These are phyloP conservation scores for Leishmania guyanensis DNA, from an alignment of 208 protist genomes.

Conservation along the genomic window DNA sequence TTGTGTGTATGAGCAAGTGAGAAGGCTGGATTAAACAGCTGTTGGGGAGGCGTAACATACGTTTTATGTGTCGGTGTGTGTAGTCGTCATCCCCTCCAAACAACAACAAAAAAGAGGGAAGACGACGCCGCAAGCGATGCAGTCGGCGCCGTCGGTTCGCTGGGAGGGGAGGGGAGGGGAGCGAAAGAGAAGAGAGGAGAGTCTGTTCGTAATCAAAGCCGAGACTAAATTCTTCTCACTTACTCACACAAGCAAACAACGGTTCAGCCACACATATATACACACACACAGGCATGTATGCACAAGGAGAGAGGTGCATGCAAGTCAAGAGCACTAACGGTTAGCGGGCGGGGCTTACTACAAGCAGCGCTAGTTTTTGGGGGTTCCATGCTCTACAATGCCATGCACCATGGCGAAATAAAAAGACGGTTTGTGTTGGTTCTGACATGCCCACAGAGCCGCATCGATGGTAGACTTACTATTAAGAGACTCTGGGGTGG, in stretches of 20 bases:
- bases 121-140: not conserved
- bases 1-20: not conserved
- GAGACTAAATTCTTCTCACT: not conserved
- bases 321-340: not conserved
- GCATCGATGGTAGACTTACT: not conserved
- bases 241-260: not conserved
- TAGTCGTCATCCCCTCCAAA: not conserved
- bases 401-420: not conserved
- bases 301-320: not conserved
- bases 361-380: not conserved
- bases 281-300: not conserved
- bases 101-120: not conserved
- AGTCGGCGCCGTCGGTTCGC: not conserved
- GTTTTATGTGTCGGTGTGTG: not conserved
- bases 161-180: not conserved
- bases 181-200: not conserved
- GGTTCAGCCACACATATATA: not conserved
- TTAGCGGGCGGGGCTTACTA: not conserved
- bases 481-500: not conserved
- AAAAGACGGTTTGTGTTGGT: not conserved
- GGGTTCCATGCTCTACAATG: not conserved
- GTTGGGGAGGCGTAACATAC: not conserved
- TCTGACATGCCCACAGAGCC: not conserved
- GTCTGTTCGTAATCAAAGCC: not conserved
- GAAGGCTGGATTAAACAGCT: not conserved